Evolutionary conservation across 2,329 filamentous ascomycete genomes (phyloP).

Genomic region (Ophiostoma populinum): DNA sequence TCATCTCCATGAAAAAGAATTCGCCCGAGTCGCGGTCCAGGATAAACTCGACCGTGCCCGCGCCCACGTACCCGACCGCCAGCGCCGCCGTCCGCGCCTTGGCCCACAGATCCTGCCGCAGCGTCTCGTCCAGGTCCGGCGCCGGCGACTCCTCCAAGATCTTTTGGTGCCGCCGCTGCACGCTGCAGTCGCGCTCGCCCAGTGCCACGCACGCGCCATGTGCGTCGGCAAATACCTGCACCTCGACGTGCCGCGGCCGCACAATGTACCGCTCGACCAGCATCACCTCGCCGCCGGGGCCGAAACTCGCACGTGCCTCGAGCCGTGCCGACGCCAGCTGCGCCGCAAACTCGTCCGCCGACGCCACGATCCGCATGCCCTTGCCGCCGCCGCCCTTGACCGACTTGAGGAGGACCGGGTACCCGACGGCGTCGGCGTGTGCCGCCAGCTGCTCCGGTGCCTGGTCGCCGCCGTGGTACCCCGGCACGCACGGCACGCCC

Average conservation of each 20-base stretch:
- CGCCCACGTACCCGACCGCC: slow-evolving; percentile 74
- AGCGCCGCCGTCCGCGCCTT: slow-evolving; percentile 48
- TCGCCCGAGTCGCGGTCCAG: slow-evolving; percentile 66
- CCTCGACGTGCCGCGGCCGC: slow-evolving; percentile 68
- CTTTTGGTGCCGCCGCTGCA: slow-evolving; percentile 79
- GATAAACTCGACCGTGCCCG: slow-evolving; percentile 81
- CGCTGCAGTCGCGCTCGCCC: slow-evolving; percentile 74
- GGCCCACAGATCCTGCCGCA: slow-evolving; percentile 45
- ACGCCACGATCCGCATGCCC: slow-evolving; percentile 61
- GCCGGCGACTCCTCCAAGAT: slow-evolving; percentile 80
- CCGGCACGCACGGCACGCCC: slow-evolving; percentile 91
- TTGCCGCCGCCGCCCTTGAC: slow-evolving; percentile 70
- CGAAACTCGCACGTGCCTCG: slow-evolving; percentile 63
- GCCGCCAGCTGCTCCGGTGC: slow-evolving; percentile 35
- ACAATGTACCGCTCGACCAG: slow-evolving; percentile 73
- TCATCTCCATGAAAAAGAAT: slow-evolving; percentile 74
- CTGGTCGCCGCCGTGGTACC: slow-evolving; percentile 83
- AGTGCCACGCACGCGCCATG: slow-evolving; percentile 66
- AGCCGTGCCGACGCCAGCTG: slow-evolving; percentile 58
- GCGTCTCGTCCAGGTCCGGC: slow-evolving; percentile 42
- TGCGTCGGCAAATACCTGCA: slow-evolving; percentile 77
- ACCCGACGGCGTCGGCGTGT: slow-evolving; percentile 54
- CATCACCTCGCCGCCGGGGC: slow-evolving; percentile 62
- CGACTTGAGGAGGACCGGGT: slow-evolving; percentile 63
- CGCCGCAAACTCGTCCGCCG: slow-evolving; percentile 48